Evolutionary conservation across 306 rosid genomes (phyloP).

Genomic region (Vachellia pachyceras): DNA sequence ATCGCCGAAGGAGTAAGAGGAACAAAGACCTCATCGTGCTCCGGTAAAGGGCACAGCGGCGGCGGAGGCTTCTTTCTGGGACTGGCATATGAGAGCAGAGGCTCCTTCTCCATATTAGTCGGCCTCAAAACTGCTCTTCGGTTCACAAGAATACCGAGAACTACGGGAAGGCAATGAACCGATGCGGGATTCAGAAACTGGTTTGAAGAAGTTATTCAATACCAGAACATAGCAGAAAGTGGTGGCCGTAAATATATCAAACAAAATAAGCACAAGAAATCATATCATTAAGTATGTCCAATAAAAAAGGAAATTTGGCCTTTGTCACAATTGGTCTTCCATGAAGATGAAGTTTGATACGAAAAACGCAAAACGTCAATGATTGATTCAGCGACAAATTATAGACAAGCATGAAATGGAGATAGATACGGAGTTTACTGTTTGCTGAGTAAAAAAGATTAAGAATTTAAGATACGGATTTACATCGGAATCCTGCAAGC

Average conservation of each 20-base stretch:
- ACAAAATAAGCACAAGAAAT: not conserved
- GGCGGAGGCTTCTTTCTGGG: slow-evolving; percentile 51
- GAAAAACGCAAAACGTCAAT: not conserved
- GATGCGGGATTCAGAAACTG: slow-evolving; percentile 3
- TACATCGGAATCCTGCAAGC: not conserved
- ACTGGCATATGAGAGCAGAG: slow-evolving; percentile 73
- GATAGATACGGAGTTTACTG: not conserved
- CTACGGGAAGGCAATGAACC: not conserved
- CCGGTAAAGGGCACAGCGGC: slow-evolving; percentile 64
- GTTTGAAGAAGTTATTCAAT: not conserved
- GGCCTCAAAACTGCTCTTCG: not conserved
- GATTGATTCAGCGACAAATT: not conserved
- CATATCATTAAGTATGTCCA: not conserved
- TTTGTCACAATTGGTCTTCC: not conserved
- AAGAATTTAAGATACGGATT: not conserved
- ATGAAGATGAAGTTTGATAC: not conserved
- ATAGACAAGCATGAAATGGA: not conserved
- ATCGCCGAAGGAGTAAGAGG: slow-evolving; percentile 76
- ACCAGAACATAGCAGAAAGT: not conserved
- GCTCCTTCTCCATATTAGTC: slow-evolving; percentile 79
- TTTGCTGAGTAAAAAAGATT: not conserved
- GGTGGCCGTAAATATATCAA: not conserved
- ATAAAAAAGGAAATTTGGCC: not conserved
- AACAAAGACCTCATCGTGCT: slow-evolving; percentile 64
- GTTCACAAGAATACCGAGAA: slow-evolving; percentile 2